Conservation (phyloP, 352 stramenopile species). For the Stramenopiles sp. region DNA sequence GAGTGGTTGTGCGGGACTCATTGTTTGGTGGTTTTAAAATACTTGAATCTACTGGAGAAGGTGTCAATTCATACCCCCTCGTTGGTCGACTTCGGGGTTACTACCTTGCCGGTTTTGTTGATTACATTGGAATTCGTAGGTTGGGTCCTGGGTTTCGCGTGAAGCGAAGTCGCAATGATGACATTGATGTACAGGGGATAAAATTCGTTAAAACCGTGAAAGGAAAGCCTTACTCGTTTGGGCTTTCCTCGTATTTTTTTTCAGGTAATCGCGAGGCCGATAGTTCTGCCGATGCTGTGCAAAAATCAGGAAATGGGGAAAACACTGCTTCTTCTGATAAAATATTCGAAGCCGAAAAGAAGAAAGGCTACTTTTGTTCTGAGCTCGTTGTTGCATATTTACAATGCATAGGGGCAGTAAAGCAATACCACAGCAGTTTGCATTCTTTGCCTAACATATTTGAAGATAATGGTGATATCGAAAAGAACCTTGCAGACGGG, state of each 20-base stretch:
- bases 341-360: neutral
- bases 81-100: neutral
- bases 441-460: neutral
- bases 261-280: neutral
- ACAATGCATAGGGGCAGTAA: neutral
- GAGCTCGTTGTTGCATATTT: neutral
- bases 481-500: too few relatives aligned
- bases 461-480: neutral
- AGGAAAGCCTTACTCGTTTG: neutral
- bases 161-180: neutral
- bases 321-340: neutral
- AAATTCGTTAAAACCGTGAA: neutral
- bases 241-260: neutral
- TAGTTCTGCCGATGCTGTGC: neutral
- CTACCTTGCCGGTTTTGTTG: neutral
- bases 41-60: neutral
- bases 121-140: neutral
- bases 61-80: neutral
- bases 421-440: neutral
- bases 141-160: neutral
- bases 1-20: neutral
- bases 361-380: neutral
- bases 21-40: neutral
- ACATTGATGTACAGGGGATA: too few relatives aligned
- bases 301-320: neutral